These are phyloP conservation scores for Sarocladiaceae sp. DNA, from an alignment of 2,329 filamentous ascomycete genomes.

Conservation along the genomic window DNA sequence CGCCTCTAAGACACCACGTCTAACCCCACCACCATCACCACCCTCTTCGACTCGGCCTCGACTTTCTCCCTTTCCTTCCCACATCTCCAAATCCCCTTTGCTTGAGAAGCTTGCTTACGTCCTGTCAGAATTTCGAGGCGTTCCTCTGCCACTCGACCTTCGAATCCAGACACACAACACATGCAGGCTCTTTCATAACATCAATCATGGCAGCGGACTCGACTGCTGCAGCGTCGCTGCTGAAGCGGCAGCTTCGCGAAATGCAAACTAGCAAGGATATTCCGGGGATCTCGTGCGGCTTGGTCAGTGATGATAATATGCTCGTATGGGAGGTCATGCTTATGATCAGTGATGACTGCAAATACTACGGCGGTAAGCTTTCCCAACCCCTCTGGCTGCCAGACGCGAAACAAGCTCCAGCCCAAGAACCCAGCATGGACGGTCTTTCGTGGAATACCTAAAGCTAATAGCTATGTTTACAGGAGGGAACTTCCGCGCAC, in stretches of 20 bases:
- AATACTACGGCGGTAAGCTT: conserved; percentile 79
- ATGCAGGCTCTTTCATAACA: background rate
- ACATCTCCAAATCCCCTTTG: no score
- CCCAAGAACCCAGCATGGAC: no score
- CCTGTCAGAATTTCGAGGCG: no score
- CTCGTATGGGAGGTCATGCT: conserved; percentile 99
- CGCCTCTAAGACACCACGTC: background rate
- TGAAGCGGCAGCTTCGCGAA: conserved; percentile 84
- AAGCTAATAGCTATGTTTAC: no score
- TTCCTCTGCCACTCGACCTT: background rate
- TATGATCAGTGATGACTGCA: conserved; percentile 94
- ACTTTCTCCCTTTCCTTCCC: no score
- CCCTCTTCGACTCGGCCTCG: no score
- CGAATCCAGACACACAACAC: background rate
- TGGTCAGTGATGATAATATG: conserved; percentile 79
- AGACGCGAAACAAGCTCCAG: no score
- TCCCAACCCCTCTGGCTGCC: background rate
- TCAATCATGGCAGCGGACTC: conserved; percentile 7
- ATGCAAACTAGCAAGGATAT: conserved; percentile 92
- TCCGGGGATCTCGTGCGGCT: conserved; percentile 87
- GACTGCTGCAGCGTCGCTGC: conserved; percentile 62
- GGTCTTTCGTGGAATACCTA: no score
- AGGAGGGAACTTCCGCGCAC: conserved; percentile 91
- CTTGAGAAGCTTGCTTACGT: no score
- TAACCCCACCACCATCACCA: no score